These are phyloP conservation scores for Fragaria iinumae DNA, from an alignment of 306 rosid genomes.

Conservation along the genomic window DNA sequence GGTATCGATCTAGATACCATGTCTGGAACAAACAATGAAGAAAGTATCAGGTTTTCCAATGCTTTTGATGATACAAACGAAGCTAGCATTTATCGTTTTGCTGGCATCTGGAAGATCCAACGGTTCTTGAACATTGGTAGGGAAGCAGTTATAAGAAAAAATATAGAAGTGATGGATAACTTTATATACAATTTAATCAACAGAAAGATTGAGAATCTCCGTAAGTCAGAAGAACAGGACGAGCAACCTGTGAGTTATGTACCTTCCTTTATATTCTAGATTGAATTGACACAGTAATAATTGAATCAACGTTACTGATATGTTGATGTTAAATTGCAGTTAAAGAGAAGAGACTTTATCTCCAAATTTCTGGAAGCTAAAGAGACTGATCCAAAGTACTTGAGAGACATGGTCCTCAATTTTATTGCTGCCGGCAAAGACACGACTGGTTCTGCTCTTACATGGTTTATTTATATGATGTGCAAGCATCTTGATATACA, in stretches of 20 bases:
- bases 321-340: neutral
- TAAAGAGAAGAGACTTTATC: neutral
- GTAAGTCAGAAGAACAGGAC: neutral
- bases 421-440: neutral
- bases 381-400: neutral
- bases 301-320: neutral
- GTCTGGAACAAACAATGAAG: neutral
- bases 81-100: neutral
- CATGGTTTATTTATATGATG: conserved; percentile 1
- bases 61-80: neutral
- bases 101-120: neutral
- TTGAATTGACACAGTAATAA: neutral
- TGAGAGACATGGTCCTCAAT: neutral
- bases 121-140: neutral
- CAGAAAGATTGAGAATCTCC: neutral
- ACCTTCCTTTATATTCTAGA: neutral
- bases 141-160: neutral
- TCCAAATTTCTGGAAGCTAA: neutral
- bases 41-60: neutral
- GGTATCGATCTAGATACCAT: neutral
- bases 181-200: neutral
- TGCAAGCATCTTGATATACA: neutral
- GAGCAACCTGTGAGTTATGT: neutral
- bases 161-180: neutral
- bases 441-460: neutral